A percentile compares a stretch with the other conserved stretches of the same genome.
These are phyloP conservation scores for Leccinum subgranulosum DNA, from an alignment of 768 basidiomycete species.

Conservation along the genomic window DNA sequence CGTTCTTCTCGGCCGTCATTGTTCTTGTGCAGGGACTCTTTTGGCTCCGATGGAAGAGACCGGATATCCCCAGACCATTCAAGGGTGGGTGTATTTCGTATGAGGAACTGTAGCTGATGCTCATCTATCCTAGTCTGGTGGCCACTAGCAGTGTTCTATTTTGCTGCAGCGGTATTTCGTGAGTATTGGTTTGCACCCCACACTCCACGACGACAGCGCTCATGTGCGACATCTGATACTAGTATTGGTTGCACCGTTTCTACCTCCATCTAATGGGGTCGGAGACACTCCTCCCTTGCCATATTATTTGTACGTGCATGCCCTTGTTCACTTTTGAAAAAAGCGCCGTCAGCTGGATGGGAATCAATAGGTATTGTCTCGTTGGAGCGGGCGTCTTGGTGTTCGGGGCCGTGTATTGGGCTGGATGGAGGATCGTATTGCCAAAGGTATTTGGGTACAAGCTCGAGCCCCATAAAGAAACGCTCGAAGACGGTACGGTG, in stretches of 20 bases:
- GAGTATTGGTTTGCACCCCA: constrained; percentile 12
- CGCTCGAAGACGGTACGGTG: constrained; percentile 49
- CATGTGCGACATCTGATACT: neutral
- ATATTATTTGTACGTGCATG: constrained; percentile 44
- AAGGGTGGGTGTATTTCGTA: constrained; percentile 33
- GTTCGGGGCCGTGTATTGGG: constrained; percentile 52
- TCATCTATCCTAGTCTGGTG: constrained; percentile 42
- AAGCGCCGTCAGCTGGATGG: constrained; percentile 35
- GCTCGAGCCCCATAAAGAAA: constrained; percentile 47
- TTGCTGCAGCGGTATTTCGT: constrained; percentile 51
- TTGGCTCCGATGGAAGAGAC: constrained; percentile 52
- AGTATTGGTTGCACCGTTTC: constrained; percentile 57
- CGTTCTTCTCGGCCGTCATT: neutral
- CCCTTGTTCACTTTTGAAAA: constrained; percentile 6
- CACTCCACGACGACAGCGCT: constrained; percentile 8
- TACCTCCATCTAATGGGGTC: constrained; percentile 49
- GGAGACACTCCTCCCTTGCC: constrained; percentile 62
- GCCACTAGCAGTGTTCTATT: constrained; percentile 53
- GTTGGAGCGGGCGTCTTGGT: constrained; percentile 50
- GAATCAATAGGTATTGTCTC: constrained; percentile 43
- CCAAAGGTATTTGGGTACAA: constrained; percentile 48
- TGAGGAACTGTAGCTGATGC: constrained; percentile 2
- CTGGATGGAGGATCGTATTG: constrained; percentile 47
- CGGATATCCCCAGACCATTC: constrained; percentile 48
- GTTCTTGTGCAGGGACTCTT: constrained; percentile 44